phyloP scores from a whole-genome alignment of 441 rosid species.

The Erodium texanum region DNA sequence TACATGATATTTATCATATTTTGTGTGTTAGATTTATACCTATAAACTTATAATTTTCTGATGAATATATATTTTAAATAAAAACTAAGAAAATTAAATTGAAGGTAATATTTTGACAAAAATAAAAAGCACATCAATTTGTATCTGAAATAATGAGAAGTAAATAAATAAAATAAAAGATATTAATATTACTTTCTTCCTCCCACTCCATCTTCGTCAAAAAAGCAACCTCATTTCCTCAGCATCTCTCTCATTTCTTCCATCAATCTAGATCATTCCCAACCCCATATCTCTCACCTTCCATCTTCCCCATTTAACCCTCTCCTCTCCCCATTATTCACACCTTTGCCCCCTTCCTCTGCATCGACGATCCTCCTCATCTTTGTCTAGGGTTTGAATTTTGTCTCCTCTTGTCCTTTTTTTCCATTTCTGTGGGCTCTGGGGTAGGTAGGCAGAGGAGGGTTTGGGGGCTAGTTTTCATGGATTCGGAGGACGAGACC shows the following conservation, averaged over 20 bases:
- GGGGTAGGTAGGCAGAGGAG: background rate
- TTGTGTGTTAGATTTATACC: too few relatives aligned
- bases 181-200: background rate
- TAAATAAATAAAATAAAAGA: too few relatives aligned
- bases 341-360: background rate
- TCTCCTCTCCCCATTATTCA: background rate
- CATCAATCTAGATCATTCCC: background rate
- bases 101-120: too few relatives aligned
- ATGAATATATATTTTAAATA: too few relatives aligned
- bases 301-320: background rate
- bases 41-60: too few relatives aligned
- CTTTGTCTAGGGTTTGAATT: background rate
- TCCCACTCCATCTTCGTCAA: background rate
- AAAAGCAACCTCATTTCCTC: background rate
- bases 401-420: background rate
- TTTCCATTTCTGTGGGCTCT: background rate
- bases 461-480: background rate
- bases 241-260: background rate
- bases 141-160: background rate
- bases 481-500: slow-evolving; percentile 47
- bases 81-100: too few relatives aligned
- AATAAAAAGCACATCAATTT: background rate
- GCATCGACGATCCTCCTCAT: background rate
- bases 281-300: background rate
- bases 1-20: too few relatives aligned